phyloP scores from a whole-genome alignment of 768 basidiomycete genomes.

The Xerocomus brunneocitrinus region DNA sequence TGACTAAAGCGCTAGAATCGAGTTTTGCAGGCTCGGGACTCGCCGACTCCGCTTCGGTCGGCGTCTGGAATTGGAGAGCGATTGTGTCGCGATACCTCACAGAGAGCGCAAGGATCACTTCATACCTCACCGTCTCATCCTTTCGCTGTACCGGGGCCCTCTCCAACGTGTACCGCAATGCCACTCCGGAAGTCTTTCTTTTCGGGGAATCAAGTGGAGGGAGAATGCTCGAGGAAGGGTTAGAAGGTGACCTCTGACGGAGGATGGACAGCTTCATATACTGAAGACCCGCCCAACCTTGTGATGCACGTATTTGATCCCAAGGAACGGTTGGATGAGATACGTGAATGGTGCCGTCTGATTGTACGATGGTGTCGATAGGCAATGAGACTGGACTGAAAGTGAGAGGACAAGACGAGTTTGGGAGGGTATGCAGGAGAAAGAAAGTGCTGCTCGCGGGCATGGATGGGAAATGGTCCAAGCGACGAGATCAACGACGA shows the following conservation, averaged over 20 bases:
- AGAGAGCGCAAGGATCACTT: no score
- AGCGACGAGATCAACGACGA: slow-evolving; percentile 25
- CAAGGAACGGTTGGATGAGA: slow-evolving; percentile 62
- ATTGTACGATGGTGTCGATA: slow-evolving; percentile 26
- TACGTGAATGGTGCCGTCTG: slow-evolving; percentile 50
- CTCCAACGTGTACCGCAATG: slow-evolving; percentile 72
- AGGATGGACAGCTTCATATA: slow-evolving; percentile 62
- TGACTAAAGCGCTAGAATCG: no score
- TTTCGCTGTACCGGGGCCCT: slow-evolving; percentile 44
- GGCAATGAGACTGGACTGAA: slow-evolving; percentile 8
- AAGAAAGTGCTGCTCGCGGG: slow-evolving; percentile 79
- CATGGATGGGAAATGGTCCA: slow-evolving; percentile 81
- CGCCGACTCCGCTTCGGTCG: no score
- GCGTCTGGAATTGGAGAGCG: no score
- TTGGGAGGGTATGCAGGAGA: slow-evolving; percentile 62
- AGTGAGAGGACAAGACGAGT: neutral
- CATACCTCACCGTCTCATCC: slow-evolving; percentile 57
- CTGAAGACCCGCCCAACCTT: slow-evolving; percentile 87
- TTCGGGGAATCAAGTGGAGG: slow-evolving; percentile 36
- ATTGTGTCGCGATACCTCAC: no score
- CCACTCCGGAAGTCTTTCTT: slow-evolving; percentile 49
- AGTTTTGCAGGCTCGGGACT: no score
- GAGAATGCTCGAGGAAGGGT: slow-evolving; percentile 64
- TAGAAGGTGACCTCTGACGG: slow-evolving; percentile 23
- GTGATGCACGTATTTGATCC: slow-evolving; percentile 64